Evolutionary conservation across 345 rosid genomes (phyloP).

Genomic region (Moringa oleifera): DNA sequence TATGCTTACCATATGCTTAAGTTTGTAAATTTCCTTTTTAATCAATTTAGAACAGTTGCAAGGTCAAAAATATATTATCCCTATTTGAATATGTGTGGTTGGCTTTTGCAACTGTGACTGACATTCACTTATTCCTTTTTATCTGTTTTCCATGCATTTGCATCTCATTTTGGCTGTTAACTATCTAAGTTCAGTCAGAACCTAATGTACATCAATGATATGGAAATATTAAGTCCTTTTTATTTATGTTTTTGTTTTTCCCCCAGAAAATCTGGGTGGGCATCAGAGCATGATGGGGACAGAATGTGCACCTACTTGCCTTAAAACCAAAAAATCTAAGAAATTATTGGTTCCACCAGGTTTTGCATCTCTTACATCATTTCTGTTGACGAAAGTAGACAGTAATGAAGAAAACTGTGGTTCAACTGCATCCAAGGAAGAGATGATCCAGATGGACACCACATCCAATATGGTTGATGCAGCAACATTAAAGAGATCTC

Average conservation of each 20-base stretch:
- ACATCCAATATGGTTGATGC: constrained; percentile 10
- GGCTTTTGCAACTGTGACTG: too few species aligned
- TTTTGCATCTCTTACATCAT: constrained; percentile 39
- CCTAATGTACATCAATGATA: too few species aligned
- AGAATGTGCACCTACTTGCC: not conserved
- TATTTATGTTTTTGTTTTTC: too few species aligned
- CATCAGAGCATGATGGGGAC: constrained; percentile 16
- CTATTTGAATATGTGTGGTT: too few species aligned
- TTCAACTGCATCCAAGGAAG: constrained; percentile 7
- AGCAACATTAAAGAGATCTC: constrained; percentile 18
- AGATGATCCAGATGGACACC: not conserved
- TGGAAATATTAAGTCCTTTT: too few species aligned
- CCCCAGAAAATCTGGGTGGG: too few species aligned
- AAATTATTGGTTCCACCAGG: constrained; percentile 30
- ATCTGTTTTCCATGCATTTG: not conserved
- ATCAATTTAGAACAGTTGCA: too few species aligned
- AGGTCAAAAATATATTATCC: too few species aligned
- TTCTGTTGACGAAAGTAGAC: constrained; percentile 31
- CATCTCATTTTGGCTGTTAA: not conserved
- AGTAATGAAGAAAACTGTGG: constrained; percentile 11
- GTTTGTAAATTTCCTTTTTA: too few species aligned
- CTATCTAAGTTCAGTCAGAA: too few species aligned
- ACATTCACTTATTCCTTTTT: too few species aligned
- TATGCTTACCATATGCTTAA: too few species aligned
- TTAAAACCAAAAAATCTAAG: constrained; percentile 1